These are phyloP conservation scores for Purpureocillium takamizusanense DNA, from an alignment of 2,329 filamentous ascomycete genomes.

Conservation along the genomic window DNA sequence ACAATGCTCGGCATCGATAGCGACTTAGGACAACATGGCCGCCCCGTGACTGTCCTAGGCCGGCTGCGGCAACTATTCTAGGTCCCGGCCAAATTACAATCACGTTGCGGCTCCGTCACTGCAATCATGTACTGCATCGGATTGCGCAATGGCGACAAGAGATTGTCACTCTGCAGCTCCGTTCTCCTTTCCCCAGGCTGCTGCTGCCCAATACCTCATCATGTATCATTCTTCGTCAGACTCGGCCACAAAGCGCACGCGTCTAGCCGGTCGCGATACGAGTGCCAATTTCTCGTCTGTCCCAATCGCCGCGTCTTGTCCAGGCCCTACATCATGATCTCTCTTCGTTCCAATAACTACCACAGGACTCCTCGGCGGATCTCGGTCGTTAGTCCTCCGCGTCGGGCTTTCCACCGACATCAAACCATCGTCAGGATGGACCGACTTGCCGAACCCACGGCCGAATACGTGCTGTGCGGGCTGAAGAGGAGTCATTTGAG, in stretches of 20 bases:
- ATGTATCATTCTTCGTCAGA: background rate
- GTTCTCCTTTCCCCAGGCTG: too few species aligned
- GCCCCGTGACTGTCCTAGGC: too few species aligned
- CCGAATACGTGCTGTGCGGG: constrained; percentile 42
- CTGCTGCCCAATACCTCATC: too few species aligned
- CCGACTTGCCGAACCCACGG: constrained; percentile 31
- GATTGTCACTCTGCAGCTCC: too few species aligned
- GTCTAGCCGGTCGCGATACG: constrained; percentile 17
- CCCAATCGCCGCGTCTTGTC: constrained; percentile 1
- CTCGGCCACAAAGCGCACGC: constrained; percentile 19
- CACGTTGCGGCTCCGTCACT: too few species aligned
- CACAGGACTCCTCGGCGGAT: background rate
- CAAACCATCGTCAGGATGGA: constrained; percentile 38
- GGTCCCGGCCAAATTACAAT: too few species aligned
- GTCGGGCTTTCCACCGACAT: constrained; percentile 16
- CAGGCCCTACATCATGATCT: constrained; percentile 7
- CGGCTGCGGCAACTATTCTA: too few species aligned
- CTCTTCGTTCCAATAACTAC: constrained; percentile 15
- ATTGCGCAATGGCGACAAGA: too few species aligned
- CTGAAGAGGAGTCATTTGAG: constrained; percentile 39
- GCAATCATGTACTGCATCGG: too few species aligned
- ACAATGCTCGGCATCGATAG: too few species aligned
- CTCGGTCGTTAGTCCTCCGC: background rate
- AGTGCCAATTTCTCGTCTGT: constrained; percentile 4
- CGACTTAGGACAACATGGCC: too few species aligned